These are phyloP conservation scores for Ganoderma sinense DNA, from an alignment of 1,284 basidiomycete genomes.

Conservation along the genomic window DNA sequence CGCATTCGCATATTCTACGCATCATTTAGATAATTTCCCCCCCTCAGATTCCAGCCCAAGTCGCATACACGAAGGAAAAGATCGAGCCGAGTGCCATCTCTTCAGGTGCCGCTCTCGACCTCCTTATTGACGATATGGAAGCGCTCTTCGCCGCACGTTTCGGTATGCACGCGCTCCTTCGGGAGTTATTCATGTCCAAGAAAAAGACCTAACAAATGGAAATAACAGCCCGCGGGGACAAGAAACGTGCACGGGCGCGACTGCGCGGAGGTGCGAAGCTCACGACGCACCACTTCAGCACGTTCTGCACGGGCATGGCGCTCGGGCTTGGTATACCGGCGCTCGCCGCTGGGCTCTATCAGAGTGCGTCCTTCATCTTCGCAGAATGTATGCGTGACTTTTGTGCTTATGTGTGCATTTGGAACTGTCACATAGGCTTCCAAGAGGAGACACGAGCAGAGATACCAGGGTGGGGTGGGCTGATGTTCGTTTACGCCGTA, in stretches of 20 bases:
- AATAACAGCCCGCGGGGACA: slow-evolving; percentile 77
- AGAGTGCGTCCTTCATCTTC: slow-evolving; percentile 55
- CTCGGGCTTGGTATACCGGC: slow-evolving; percentile 86
- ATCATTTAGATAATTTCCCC: background rate
- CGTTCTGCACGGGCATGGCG: slow-evolving; percentile 78
- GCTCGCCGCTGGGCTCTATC: slow-evolving; percentile 70
- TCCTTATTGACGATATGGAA: slow-evolving; percentile 80
- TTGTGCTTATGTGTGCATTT: background rate
- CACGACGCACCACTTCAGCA: slow-evolving; percentile 80
- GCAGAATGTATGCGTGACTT: too few relatives aligned
- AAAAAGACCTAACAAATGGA: background rate
- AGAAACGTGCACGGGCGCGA: slow-evolving; percentile 77
- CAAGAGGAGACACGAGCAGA: slow-evolving; percentile 59
- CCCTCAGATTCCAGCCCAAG: slow-evolving; percentile 62
- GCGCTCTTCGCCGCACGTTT: slow-evolving; percentile 78
- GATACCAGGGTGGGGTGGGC: slow-evolving; percentile 76
- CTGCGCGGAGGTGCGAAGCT: slow-evolving; percentile 65
- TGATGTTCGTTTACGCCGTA: slow-evolving; percentile 86
- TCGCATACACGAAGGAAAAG: slow-evolving; percentile 59
- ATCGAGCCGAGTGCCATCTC: slow-evolving; percentile 70
- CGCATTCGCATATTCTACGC: background rate
- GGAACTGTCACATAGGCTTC: slow-evolving; percentile 55
- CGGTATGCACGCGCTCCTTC: slow-evolving; percentile 51
- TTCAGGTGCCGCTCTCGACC: slow-evolving; percentile 66
- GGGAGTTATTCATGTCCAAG: background rate